Base-by-base conservation (phyloP, 129 eudicot genomes). In the Lonicera japonica region DNA sequence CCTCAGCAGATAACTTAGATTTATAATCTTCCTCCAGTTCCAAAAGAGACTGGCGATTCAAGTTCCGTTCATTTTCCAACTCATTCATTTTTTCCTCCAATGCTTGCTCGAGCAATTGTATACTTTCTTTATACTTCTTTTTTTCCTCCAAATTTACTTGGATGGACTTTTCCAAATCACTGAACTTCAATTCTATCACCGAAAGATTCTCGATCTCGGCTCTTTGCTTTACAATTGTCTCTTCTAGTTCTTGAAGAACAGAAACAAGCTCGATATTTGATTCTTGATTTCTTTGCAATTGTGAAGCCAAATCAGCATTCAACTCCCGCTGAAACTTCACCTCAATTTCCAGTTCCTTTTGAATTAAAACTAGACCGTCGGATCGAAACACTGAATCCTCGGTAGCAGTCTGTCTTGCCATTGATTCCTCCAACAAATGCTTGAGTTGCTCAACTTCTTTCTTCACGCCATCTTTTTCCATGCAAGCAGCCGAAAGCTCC, bases 161-260 rank as follows among this genome's bases (percentile, higher is more conserved):
- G 12, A 74, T 68, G 11, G 88, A 75, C 43, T 43, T 70, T 54
- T 78, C 88, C 36, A 75, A 48, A 14, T 78, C 82, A 13, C 11
- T 71, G 45, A 70, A 74, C 62, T 66, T 80, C 54, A 60, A 52
- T 40, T 71, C 67, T 5, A 71, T 63, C 5, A 25, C 51, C 25
- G 80, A 61, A 77, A 88, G 87, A 40, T 82, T 77, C 73, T 88
- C 83, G 34, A 89, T 77, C 47, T 89, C 96, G 46, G 61, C 51
- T 67, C 65, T 89, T 75, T 89, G 94, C 59, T 78, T 71, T 67
- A 85, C 87, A 43, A 82, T 80, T 14, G 80, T 73, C 54, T 82
- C 81, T 70, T 89, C 96, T 24, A 89, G 71, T 58, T 89, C 96
- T 69, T 80, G 89, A 61, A 89, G 87, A 75, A 89, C 70, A 60